phyloP scores from a whole-genome alignment of 495 filamentous ascomycete species.

The Aspergillus nidulans region DNA sequence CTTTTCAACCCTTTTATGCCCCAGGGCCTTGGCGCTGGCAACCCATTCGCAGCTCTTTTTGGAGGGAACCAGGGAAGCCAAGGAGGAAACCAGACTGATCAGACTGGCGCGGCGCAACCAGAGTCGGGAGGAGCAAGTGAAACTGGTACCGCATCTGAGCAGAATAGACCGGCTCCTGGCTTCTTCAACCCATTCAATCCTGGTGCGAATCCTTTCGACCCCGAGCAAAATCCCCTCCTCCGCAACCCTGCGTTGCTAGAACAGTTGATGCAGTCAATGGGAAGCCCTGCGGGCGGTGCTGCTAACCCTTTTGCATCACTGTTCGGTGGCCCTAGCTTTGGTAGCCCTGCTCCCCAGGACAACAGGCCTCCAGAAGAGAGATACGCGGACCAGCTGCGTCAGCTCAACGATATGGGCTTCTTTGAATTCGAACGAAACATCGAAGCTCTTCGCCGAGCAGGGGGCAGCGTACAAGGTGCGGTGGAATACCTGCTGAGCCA shows the following conservation, averaged over 20 bases:
- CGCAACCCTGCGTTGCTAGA: conserved; percentile 45
- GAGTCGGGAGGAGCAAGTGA: conserved; percentile 20
- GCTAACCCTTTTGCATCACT: conserved; percentile 37
- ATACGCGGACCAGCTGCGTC: conserved; percentile 83
- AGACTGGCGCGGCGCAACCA: conserved; percentile 19
- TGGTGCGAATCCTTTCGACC: conserved; percentile 42
- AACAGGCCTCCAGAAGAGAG: conserved; percentile 88
- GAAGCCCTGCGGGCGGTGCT: conserved; percentile 28
- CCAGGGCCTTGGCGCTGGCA: conserved; percentile 46
- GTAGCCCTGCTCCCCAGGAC: conserved; percentile 51
- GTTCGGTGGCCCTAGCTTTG: conserved; percentile 37
- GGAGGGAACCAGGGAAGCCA: conserved; percentile 35
- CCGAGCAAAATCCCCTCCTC: conserved; percentile 44
- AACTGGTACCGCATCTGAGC: conserved; percentile 25
- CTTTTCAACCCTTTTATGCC: conserved; percentile 39
- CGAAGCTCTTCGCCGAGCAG: conserved; percentile 78
- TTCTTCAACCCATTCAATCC: background rate
- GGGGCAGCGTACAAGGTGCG: conserved; percentile 93
- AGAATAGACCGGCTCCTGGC: conserved; percentile 25
- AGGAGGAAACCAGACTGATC: conserved; percentile 20
- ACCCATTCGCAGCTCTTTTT: conserved; percentile 73
- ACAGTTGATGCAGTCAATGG: conserved; percentile 46
- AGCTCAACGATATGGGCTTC: conserved; percentile 99
- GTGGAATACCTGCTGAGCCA: conserved; percentile 66
- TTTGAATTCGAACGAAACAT: conserved; percentile 95